Evolutionary conservation across 371 early-diverging fungal species (phyloP), one percentile per base, ranked within the genome.

Genomic region (Sporodiniella umbellata): DNA sequence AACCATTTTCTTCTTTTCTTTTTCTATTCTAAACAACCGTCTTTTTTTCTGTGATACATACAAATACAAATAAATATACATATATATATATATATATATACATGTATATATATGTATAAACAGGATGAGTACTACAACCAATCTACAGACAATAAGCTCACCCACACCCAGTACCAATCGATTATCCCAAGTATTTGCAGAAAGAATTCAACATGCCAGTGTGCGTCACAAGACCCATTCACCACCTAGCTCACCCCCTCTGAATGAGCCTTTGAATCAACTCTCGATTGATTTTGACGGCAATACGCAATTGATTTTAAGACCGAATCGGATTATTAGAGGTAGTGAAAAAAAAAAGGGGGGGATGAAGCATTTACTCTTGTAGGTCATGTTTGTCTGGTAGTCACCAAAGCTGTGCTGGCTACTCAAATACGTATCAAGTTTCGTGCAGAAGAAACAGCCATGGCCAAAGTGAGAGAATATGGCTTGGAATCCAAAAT

Each of bases 371-470:
- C n/a, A n/a, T n/a, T n/a, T n/a, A n/a, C n/a, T 33, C 15, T 1
- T 7, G 1, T 12, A 67, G 68, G 68, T n/a, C 25, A 23, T 22
- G 65, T 68, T 7, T 35, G 47, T 14, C 38, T 69, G 25, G 54
- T 42, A 12, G 51, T 42, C 12, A 31, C 49, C 15, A 60, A 56
- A 35, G 52, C 57, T 3, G 24, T 69, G 19, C 54, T 60, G 33
- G 66, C 65, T 35, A 65, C 55, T 46, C 59, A 54, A 12, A 65
- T 69, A 22, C 42, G 60, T 15, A 48, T 69, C 19, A 62, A 60
- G 68, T 69, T 69, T 49, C 57, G 66, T 12, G 70, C 63, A 18
- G 70, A 69, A 28, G 70, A 69, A 35, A 40, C 43, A 17, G 66
- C 70, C 3, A 65, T 57, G 17, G 70, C 51, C 19, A 64, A 69